These are phyloP conservation scores for Phialophora macrospora DNA, from an alignment of 2,329 filamentous ascomycete genomes.

Conservation along the genomic window DNA sequence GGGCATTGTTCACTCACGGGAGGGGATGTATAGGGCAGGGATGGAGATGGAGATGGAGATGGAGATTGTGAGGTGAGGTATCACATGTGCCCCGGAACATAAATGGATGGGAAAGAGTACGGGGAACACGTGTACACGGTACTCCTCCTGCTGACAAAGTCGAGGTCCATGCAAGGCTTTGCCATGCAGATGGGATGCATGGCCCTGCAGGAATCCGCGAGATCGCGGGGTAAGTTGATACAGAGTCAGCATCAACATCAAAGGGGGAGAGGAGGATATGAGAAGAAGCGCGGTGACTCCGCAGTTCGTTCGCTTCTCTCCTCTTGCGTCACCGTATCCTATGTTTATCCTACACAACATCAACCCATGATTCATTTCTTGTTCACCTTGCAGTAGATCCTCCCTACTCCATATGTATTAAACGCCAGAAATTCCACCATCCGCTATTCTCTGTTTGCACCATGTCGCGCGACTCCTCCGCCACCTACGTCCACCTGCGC, in stretches of 20 bases:
- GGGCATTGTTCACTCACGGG: constrained; percentile 8
- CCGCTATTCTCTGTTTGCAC: background rate
- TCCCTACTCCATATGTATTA: background rate
- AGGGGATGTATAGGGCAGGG: background rate
- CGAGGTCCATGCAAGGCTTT: background rate
- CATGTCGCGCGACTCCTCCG: constrained; percentile 57
- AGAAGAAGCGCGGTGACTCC: no score
- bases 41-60: background rate
- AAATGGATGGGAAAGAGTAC: background rate
- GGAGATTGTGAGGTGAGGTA: background rate
- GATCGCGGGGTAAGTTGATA: no score
- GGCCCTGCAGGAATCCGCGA: no score
- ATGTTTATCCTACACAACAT: no score
- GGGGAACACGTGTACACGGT: background rate
- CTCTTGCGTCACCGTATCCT: no score
- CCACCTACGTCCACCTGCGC: constrained; percentile 56
- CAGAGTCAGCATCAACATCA: no score
- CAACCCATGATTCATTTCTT: no score
- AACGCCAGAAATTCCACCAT: no score
- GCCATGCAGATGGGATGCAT: background rate
- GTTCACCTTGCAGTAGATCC: background rate
- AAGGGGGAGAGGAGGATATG: no score
- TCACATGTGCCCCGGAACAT: background rate
- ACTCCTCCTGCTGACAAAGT: background rate
- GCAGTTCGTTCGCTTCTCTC: no score